Base-by-base conservation (phyloP, 306 rosid genomes). In the Pterocarpus macrocarpus region DNA sequence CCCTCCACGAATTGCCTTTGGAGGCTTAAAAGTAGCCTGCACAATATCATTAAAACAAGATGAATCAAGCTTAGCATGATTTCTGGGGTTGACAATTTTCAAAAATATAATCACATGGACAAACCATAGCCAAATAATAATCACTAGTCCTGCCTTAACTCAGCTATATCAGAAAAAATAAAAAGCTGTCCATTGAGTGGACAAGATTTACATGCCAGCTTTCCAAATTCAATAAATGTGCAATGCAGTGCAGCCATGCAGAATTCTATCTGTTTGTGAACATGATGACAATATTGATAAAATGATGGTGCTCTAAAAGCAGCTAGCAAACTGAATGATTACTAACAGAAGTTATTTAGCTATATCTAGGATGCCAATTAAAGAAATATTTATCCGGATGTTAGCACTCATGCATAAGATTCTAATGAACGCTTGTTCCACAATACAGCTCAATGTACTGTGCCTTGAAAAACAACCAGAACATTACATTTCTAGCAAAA, bases 1-100 rank as follows among this genome's bases (percentile, higher is more conserved):
- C 58, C 97, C 98, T 80, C 98, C 98, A 55, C 92, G 95, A 80
- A 94, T 94, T 80, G 95, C 75, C 79, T 89, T 94, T 13, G 92
- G 97, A 79, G 93, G 94, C 80, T 88, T 85, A 61, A 86, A 94
- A 47, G 55, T 62, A 67, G 98, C 88, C 98, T 87, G 92, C 91
- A 87, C 30, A 69, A 80, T 73, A 69, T 45, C 65, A 52, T 62
- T 52, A 70, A 56, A 78, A 66, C 64, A 45, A 57, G 65, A 65
- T 72, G 66, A 44, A 33, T 15, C 56, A 77, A 62, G 53, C 58
- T 76, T 16, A 70, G 52, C n/a, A 80, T 32, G 14, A 55, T 41
- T n/a, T 55, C 55, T 30, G 44, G 70, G 55, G 64, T 43, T 41
- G 15, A 64, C 61, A 71, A 14, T 35, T 80, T 38, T 22, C 0